A percentile compares a stretch with the other conserved stretches of the same genome.
These are phyloP conservation scores for Pestalotiopsis sp. DNA, from an alignment of 2,329 filamentous ascomycete genomes.

Conservation along the genomic window DNA sequence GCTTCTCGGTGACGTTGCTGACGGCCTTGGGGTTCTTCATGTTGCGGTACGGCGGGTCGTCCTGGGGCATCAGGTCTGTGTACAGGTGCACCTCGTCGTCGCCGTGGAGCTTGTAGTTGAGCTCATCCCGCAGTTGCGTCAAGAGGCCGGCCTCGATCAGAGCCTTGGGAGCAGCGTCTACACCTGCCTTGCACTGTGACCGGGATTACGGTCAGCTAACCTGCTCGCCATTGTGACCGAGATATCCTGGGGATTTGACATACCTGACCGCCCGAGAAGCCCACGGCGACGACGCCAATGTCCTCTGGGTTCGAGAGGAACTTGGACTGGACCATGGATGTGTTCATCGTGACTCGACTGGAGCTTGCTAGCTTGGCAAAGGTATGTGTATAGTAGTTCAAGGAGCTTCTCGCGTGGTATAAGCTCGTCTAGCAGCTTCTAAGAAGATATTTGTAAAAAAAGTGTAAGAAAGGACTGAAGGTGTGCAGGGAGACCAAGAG, in stretches of 20 bases:
- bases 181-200: constrained; percentile 78
- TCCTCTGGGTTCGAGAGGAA: constrained; percentile 81
- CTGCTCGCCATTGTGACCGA: constrained; percentile 12
- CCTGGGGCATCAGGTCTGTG: constrained; percentile 67
- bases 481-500: background rate
- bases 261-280: constrained; percentile 96
- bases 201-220: constrained; percentile 13
- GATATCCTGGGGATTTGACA: constrained; percentile 22
- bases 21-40: constrained; percentile 95
- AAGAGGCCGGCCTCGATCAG: constrained; percentile 88
- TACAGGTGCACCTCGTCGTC: constrained; percentile 83
- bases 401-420: background rate
- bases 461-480: background rate
- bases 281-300: constrained; percentile 89
- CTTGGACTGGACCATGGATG: constrained; percentile 59
- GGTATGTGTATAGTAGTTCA: background rate
- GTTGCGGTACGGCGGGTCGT: constrained; percentile 77
- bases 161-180: constrained; percentile 86
- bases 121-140: constrained; percentile 76
- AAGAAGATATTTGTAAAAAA: background rate
- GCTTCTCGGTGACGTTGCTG: constrained; percentile 77
- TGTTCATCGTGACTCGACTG: constrained; percentile 42
- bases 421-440: background rate
- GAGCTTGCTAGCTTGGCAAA: background rate
- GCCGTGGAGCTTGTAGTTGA: constrained; percentile 85